Evolutionary conservation across 305 asterid species (phyloP).

Genomic region (Rubia tinctorum): DNA sequence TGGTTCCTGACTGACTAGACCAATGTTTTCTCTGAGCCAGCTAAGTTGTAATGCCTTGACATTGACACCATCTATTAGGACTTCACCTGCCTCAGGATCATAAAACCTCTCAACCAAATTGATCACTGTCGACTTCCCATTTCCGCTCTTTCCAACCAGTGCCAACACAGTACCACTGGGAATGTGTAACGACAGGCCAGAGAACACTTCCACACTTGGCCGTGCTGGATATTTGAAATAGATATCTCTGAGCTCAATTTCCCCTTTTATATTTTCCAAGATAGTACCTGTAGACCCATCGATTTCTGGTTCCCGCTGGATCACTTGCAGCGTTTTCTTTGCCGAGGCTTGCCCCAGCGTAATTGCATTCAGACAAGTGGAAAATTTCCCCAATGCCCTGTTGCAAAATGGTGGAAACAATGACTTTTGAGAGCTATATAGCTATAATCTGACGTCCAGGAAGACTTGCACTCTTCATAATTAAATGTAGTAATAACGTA

Average conservation of each 20-base stretch:
- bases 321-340: constrained; percentile 52
- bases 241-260: constrained; percentile 49
- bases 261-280: constrained; percentile 45
- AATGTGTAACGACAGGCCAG: constrained; percentile 44
- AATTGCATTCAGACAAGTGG: constrained; percentile 37
- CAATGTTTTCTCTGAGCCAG: constrained; percentile 67
- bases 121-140: constrained; percentile 69
- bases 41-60: constrained; percentile 41
- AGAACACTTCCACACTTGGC: constrained; percentile 51
- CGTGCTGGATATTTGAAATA: constrained; percentile 60
- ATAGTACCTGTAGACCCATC: constrained; percentile 31
- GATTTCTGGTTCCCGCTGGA: constrained; percentile 45
- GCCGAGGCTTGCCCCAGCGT: constrained; percentile 64
- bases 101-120: constrained; percentile 73
- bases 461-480: neutral
- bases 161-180: constrained; percentile 55
- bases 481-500: neutral
- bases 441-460: neutral
- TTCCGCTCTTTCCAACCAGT: constrained; percentile 72
- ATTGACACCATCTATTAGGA: constrained; percentile 56
- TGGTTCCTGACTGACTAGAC: constrained; percentile 81
- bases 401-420: neutral
- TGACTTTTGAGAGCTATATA: neutral
- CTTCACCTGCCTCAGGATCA: constrained; percentile 71
- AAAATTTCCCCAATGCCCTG: constrained; percentile 26